These are phyloP conservation scores for Yarrowia sp. DNA, from an alignment of 805 yeast genomes.

Conservation along the genomic window DNA sequence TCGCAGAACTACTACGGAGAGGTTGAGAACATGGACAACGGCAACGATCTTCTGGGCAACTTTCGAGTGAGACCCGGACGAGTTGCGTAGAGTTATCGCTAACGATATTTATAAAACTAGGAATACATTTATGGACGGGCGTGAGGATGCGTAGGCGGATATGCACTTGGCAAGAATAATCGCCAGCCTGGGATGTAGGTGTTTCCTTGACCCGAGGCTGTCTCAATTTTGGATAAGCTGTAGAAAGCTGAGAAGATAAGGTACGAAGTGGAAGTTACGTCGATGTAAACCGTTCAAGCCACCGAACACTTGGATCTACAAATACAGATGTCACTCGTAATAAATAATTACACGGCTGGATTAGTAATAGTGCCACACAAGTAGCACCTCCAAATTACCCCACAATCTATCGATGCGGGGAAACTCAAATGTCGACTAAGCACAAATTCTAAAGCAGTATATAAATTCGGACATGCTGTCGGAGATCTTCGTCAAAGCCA, in stretches of 20 bases:
- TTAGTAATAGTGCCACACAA: no score
- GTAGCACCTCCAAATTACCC: no score
- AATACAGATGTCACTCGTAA: no score
- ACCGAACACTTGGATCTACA: no score
- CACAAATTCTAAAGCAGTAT: neutral
- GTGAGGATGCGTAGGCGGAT: no score
- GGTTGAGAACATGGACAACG: neutral
- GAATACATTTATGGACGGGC: no score
- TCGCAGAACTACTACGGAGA: neutral
- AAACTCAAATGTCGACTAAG: neutral
- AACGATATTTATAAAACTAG: no score
- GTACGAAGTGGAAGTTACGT: no score
- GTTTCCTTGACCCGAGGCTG: neutral
- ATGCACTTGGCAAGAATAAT: neutral
- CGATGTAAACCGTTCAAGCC: no score
- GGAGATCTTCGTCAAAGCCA: neutral
- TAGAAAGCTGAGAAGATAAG: no score
- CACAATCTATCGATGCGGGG: constrained; percentile 1
- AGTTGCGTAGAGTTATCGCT: constrained; percentile 5
- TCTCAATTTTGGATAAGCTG: no score
- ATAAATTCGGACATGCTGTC: neutral
- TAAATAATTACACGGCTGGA: no score
- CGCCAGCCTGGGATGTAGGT: neutral
- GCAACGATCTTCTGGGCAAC: neutral
- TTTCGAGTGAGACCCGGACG: neutral